Evolutionary conservation across 768 basidiomycete species (phyloP).

Genomic region (Lactarius quietus): DNA sequence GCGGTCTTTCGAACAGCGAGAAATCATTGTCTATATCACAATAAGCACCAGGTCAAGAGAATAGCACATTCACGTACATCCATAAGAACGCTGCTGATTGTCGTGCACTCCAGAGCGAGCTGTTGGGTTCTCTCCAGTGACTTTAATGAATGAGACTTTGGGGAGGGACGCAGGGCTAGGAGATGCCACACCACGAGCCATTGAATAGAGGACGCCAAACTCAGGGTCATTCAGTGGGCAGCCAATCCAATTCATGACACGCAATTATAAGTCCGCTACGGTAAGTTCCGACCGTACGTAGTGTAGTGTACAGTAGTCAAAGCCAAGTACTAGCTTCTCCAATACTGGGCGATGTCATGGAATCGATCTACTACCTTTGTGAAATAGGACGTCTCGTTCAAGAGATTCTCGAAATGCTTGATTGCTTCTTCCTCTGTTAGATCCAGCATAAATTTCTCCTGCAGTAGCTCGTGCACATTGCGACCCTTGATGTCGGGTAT

Average conservation of each 20-base stretch:
- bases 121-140: slow-evolving; percentile 59
- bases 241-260: no score
- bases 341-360: slow-evolving; percentile 88
- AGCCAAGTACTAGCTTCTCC: slow-evolving; percentile 70
- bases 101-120: slow-evolving; percentile 64
- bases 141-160: slow-evolving; percentile 62
- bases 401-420: slow-evolving; percentile 88
- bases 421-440: slow-evolving; percentile 96
- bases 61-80: slow-evolving; percentile 51
- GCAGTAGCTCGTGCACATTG: slow-evolving; percentile 83
- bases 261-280: not conserved
- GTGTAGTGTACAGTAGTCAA: no score
- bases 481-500: slow-evolving; percentile 96
- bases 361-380: slow-evolving; percentile 92
- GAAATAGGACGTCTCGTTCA: slow-evolving; percentile 94
- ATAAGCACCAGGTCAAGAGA: not conserved
- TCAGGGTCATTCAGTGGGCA: no score
- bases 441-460: slow-evolving; percentile 94
- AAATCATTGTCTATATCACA: slow-evolving; percentile 54
- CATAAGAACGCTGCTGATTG: slow-evolving; percentile 60
- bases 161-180: slow-evolving; percentile 47
- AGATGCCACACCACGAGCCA: slow-evolving; percentile 40
- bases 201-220: slow-evolving; percentile 21
- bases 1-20: slow-evolving; percentile 69
- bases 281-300: not conserved